Evolutionary conservation across 768 basidiomycete species (phyloP), one percentile per base, ranked within the genome.

Genomic region (Pholiota molesta): DNA sequence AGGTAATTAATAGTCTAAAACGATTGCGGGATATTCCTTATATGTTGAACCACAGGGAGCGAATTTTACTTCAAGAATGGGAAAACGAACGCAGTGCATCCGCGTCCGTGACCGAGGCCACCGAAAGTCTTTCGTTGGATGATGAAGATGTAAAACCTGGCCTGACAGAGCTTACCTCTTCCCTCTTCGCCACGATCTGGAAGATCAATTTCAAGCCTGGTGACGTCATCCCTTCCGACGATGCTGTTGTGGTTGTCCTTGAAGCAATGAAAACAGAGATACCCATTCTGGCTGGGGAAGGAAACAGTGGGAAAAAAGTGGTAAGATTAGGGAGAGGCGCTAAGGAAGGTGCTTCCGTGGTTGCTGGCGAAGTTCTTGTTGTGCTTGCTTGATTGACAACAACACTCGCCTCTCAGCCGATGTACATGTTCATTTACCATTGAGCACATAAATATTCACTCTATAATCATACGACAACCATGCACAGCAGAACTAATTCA

Each of bases 241-340:
- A 81, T 13, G 74, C 81, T 4, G 75, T 82, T 3, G 66, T 87
- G 39, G 52, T 84, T 33, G 76, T 86, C 19, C 76, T 89, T 13
- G 85, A 87, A 70, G 85, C 87, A 1, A 89, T 88, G 88, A 89
- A 90, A 72, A 86, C 83, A 0, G 85, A 86, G 66, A 81, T 88
- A 47, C 75, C 78, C 14, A 67, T 89, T 16, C 70, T 70, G 54
- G 81, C 83, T 0, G 79, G 82, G 0, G 77, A 80, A 17, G 74
- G 72, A 9, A 78, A 79, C 55, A 67, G 85, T 1, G 85, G 85
- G 2, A 82, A 71, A 54, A 67, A 47, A 16, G 76, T 87, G 0
- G 68, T 62, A 33, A 73, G 73, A 0, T 67, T 84, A 5, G 81
- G 79, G 0, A 71, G 69, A 16, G 81, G 78, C 0, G 66, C 83